Percentiles rank a stretch among this genome's conserved stretches.
Conservation (phyloP, 208 protist genomes). For the Naegleria lovaniensis region DNA sequence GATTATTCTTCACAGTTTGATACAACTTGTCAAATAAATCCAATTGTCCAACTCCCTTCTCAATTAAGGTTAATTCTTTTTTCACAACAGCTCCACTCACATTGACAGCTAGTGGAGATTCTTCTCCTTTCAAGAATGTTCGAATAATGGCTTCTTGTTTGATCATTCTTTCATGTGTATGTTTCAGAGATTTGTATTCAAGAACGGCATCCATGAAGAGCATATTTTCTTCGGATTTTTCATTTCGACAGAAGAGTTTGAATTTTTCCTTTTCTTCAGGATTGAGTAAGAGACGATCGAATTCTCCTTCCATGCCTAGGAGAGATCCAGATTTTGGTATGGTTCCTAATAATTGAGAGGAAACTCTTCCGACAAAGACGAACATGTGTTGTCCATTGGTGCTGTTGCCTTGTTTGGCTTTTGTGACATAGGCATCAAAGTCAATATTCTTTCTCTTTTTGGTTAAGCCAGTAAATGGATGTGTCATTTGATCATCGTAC, state of each 20-base stretch:
- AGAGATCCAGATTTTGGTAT: background rate
- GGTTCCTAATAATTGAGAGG: background rate
- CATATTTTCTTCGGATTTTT: background rate
- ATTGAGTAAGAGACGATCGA: background rate
- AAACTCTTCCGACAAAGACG: background rate
- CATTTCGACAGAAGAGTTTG: background rate
- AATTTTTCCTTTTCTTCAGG: conserved; percentile 1
- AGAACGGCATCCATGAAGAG: background rate
- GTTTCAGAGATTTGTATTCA: background rate
- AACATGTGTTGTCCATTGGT: background rate
- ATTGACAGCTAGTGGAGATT: background rate
- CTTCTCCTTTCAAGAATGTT: background rate
- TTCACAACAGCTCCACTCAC: background rate
- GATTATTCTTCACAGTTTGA: background rate
- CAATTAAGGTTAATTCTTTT: background rate
- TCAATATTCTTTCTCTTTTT: background rate
- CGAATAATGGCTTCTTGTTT: background rate
- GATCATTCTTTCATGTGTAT: background rate
- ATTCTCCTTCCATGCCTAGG: background rate
- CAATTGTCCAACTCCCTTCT: background rate
- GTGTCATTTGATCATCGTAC: background rate
- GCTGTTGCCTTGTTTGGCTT: background rate
- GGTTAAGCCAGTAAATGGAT: background rate
- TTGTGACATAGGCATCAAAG: background rate
- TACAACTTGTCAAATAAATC: background rate